These are phyloP conservation scores for sorghum (Sorghum bicolor) DNA, from an alignment of 176 grass and related monocot species.

Conservation along the genomic window DNA sequence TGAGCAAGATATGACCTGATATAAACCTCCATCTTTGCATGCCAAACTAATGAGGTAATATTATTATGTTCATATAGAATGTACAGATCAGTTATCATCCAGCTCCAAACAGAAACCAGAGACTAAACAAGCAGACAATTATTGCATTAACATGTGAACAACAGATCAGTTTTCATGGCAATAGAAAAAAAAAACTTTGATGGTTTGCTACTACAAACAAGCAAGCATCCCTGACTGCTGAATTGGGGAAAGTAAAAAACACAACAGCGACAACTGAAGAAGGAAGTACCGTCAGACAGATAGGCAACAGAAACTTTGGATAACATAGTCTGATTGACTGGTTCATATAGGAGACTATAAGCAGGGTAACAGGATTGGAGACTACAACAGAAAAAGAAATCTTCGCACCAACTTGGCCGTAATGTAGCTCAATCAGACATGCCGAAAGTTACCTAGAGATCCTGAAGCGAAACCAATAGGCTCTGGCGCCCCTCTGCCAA, in stretches of 20 bases:
- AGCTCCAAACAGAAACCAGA: not conserved
- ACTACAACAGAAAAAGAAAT: not conserved
- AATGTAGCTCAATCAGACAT: not conserved
- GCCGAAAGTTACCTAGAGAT: slow-evolving; percentile 30
- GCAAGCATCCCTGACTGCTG: not conserved
- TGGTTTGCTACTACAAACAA: not conserved
- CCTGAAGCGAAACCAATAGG: not conserved
- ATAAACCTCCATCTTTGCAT: not conserved
- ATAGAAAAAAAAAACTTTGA: not conserved
- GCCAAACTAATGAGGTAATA: not conserved
- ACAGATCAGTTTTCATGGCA: not conserved
- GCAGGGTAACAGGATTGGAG: not conserved
- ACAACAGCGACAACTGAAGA: not conserved
- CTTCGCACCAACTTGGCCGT: too few species aligned
- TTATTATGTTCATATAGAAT: not conserved
- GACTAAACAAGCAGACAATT: not conserved
- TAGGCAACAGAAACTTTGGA: not conserved
- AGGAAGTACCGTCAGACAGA: not conserved
- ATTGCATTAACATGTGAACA: not conserved
- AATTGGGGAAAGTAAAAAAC: not conserved
- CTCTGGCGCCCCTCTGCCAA: slow-evolving; percentile 30
- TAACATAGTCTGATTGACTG: not conserved
- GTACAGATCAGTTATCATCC: not conserved
- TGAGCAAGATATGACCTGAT: not conserved
- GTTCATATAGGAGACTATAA: not conserved